Conservation (phyloP, 2,329 filamentous ascomycete species). For the Fusarium guadeloupense region DNA sequence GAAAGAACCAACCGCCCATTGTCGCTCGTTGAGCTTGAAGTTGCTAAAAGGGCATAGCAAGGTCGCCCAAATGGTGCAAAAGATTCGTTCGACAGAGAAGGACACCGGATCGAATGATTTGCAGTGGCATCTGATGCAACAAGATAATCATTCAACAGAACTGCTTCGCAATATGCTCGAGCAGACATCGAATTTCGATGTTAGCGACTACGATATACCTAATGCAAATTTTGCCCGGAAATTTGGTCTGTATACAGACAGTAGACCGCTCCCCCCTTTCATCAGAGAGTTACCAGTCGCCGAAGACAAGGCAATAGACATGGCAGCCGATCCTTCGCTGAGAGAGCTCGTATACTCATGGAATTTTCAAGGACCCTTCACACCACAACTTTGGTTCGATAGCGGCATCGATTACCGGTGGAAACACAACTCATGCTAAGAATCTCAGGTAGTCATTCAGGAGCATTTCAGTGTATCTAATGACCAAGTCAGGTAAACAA, state of each 20-base stretch:
- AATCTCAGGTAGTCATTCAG: not conserved
- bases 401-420: slow-evolving; percentile 56
- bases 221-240: slow-evolving; percentile 58
- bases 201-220: slow-evolving; percentile 51
- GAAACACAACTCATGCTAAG: slow-evolving; percentile 31
- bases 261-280: slow-evolving; percentile 46
- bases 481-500: not conserved
- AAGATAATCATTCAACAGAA: not conserved
- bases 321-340: slow-evolving; percentile 43
- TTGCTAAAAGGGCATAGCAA: not conserved
- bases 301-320: slow-evolving; percentile 53
- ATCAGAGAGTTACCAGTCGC: slow-evolving; percentile 54
- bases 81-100: slow-evolving; percentile 12
- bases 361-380: slow-evolving; percentile 55
- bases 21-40: slow-evolving; percentile 6
- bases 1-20: not conserved
- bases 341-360: slow-evolving; percentile 43
- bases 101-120: not conserved
- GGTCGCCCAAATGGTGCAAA: slow-evolving; percentile 18
- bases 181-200: slow-evolving; percentile 21
- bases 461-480: not conserved
- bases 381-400: slow-evolving; percentile 57
- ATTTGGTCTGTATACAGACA: slow-evolving; percentile 48
- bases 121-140: not conserved
- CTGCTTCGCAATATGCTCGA: slow-evolving; percentile 15